Evolutionary conservation across 805 yeast genomes (phyloP).

Genomic region (Hanseniaspora lachancei): DNA sequence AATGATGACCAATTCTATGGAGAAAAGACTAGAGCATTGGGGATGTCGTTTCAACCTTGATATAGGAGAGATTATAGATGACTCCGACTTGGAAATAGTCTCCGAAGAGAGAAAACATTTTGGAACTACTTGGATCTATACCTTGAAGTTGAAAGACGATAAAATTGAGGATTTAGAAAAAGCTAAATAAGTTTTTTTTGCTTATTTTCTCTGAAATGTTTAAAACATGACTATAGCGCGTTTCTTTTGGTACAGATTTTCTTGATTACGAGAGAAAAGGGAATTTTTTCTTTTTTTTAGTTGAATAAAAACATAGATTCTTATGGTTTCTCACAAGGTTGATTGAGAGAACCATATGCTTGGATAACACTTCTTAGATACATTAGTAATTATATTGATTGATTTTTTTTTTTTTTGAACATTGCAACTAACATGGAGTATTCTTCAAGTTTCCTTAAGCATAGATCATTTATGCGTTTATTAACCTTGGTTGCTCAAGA

Average conservation of each 20-base stretch:
- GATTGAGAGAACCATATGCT: too few relatives aligned
- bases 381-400: too few relatives aligned
- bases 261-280: too few relatives aligned
- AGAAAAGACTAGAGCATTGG: slow-evolving; percentile 75
- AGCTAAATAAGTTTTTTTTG: too few relatives aligned
- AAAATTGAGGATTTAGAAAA: slow-evolving; percentile 27
- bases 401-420: too few relatives aligned
- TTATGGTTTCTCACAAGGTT: too few relatives aligned
- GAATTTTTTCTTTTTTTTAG: too few relatives aligned
- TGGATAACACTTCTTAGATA: too few relatives aligned
- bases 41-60: slow-evolving; percentile 97
- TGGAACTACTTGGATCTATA: slow-evolving; percentile 83
- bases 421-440: not conserved
- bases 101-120: slow-evolving; percentile 70
- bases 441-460: not conserved
- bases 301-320: too few relatives aligned
- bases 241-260: too few relatives aligned
- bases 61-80: slow-evolving; percentile 73
- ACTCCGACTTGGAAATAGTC: slow-evolving; percentile 71
- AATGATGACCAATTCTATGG: slow-evolving; percentile 71
- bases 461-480: not conserved
- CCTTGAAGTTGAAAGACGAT: slow-evolving; percentile 65
- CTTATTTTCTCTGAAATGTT: not conserved
- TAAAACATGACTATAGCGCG: too few relatives aligned
- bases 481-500: not conserved